These are phyloP conservation scores for Jamesozyma rosinii DNA, from an alignment of 805 yeast genomes.

Conservation along the genomic window DNA sequence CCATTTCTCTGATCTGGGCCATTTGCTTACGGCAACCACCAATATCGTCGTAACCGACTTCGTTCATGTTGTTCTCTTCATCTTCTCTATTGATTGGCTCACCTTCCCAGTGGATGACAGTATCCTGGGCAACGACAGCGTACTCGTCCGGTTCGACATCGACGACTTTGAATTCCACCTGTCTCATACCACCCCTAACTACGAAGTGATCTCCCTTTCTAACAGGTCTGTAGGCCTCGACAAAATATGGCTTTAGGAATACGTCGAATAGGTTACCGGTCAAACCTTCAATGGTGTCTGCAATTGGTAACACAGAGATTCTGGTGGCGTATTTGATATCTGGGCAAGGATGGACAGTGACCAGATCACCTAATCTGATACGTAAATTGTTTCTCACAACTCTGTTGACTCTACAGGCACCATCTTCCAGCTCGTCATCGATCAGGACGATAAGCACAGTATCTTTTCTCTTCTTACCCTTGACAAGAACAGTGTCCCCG, in stretches of 20 bases:
- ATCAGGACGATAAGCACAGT: constrained; percentile 92
- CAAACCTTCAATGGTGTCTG: constrained; percentile 95
- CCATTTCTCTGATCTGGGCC: constrained; percentile 98
- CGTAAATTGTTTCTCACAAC: constrained; percentile 92
- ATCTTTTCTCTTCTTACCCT: constrained; percentile 96
- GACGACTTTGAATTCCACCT: constrained; percentile 95
- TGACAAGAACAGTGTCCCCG: constrained; percentile 94
- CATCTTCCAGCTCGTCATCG: constrained; percentile 94
- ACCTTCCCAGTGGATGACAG: constrained; percentile 96
- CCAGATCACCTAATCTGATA: constrained; percentile 86
- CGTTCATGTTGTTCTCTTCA: constrained; percentile 81
- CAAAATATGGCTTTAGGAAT: constrained; percentile 93
- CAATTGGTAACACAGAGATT: constrained; percentile 90
- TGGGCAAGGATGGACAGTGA: constrained; percentile 89
- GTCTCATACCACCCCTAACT: constrained; percentile 98
- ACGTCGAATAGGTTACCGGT: constrained; percentile 96
- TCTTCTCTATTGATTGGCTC: constrained; percentile 72
- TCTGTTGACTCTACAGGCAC: constrained; percentile 87
- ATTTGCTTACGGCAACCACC: constrained; percentile 99
- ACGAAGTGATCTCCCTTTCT: constrained; percentile 94
- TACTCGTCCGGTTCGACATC: constrained; percentile 96
- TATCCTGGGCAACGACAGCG: constrained; percentile 97
- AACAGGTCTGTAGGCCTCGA: constrained; percentile 97
- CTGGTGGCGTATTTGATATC: constrained; percentile 95
- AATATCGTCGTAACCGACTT: constrained; percentile 97